phyloP scores from a whole-genome alignment of 208 protist genomes.

The Crithidia brevicula region DNA sequence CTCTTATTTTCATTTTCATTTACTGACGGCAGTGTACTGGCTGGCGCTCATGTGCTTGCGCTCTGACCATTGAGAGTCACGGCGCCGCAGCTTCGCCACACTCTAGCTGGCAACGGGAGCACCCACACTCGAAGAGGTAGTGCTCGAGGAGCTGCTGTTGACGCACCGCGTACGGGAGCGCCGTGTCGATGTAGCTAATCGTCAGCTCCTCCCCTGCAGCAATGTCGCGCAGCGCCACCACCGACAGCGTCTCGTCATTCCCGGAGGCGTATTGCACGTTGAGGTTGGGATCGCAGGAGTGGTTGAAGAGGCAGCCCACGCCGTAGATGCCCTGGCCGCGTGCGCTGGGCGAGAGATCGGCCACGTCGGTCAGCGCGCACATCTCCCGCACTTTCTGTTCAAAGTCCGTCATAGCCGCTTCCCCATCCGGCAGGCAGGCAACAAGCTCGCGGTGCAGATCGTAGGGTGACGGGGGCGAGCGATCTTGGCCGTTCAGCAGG shows the following conservation, averaged over 20 bases:
- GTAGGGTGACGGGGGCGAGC: conserved; percentile 62
- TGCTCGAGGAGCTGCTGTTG: conserved; percentile 76
- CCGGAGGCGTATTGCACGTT: conserved; percentile 50
- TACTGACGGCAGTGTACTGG: too few relatives aligned
- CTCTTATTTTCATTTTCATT: too few relatives aligned
- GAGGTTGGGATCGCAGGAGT: conserved; percentile 80
- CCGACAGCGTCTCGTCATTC: conserved; percentile 69
- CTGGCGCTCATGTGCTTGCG: too few relatives aligned
- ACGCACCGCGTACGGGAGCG: conserved; percentile 36
- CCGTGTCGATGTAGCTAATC: conserved; percentile 80
- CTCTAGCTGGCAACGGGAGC: conserved; percentile 22
- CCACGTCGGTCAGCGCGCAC: conserved; percentile 12
- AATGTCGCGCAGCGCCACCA: conserved; percentile 67
- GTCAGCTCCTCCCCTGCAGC: conserved; percentile 64
- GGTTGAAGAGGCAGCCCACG: conserved; percentile 79
- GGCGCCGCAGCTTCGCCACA: not conserved
- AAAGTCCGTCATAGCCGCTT: conserved; percentile 33
- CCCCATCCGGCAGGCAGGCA: conserved; percentile 23
- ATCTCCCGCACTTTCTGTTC: conserved; percentile 15
- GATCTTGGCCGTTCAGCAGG: conserved; percentile 84
- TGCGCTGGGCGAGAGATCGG: conserved; percentile 34
- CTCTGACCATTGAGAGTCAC: too few relatives aligned
- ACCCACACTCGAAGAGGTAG: conserved; percentile 77
- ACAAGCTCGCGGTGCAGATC: conserved; percentile 43
- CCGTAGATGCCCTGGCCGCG: conserved; percentile 73